Evolutionary conservation across 495 filamentous ascomycete species (phyloP).

Genomic region (Annulohypoxylon maeteangense): DNA sequence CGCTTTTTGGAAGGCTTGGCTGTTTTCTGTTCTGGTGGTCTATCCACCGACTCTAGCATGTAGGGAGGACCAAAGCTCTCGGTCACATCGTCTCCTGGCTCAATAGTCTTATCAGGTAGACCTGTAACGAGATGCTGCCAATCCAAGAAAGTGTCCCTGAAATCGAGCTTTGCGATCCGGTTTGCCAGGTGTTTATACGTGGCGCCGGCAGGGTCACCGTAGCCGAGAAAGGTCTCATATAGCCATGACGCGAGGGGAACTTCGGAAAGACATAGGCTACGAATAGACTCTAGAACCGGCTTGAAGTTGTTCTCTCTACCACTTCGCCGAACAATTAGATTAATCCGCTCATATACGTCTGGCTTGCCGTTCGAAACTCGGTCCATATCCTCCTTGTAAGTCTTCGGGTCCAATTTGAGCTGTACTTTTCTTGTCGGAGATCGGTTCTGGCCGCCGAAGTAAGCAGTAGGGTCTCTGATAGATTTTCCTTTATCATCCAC

Average conservation of each 20-base stretch:
- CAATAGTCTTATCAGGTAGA: conserved; percentile 83
- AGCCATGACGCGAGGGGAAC: conserved; percentile 91
- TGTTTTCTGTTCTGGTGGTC: conserved; percentile 55
- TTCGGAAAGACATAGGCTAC: conserved; percentile 84
- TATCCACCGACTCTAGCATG: conserved; percentile 73
- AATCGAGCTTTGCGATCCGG: conserved; percentile 80
- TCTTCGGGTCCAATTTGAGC: conserved; percentile 80
- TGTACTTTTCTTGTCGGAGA: conserved; percentile 73
- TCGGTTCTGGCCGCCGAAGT: conserved; percentile 56
- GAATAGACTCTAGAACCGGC: conserved; percentile 89
- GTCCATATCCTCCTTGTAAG: conserved; percentile 83
- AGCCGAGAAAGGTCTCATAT: conserved; percentile 95
- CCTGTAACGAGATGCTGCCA: conserved; percentile 94
- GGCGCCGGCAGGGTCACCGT: conserved; percentile 89
- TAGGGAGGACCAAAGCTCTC: conserved; percentile 89
- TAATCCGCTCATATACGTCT: conserved; percentile 86
- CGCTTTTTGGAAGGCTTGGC: conserved; percentile 80
- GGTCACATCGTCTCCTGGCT: conserved; percentile 74
- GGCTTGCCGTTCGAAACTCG: conserved; percentile 69
- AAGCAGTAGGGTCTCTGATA: conserved; percentile 67
- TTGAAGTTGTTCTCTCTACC: conserved; percentile 98
- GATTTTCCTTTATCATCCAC: conserved; percentile 87
- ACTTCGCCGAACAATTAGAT: conserved; percentile 84
- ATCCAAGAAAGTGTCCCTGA: conserved; percentile 91
- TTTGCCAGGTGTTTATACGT: conserved; percentile 86